These are phyloP conservation scores for Penicillium sumatraense DNA, from an alignment of 2,329 filamentous ascomycete species.

Conservation along the genomic window DNA sequence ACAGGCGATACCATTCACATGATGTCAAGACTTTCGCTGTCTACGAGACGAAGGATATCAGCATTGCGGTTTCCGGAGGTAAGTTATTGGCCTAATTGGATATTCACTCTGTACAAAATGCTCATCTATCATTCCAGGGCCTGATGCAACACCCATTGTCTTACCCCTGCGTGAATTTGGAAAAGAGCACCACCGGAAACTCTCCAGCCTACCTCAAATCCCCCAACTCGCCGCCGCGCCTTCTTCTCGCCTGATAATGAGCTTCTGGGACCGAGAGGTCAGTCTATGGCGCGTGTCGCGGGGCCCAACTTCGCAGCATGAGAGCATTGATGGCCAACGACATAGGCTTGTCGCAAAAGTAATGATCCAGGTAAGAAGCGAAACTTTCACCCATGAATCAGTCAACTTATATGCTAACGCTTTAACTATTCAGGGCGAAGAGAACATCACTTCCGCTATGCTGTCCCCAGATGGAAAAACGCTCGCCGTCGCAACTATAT, in stretches of 20 bases:
- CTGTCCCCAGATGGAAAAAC: conserved; percentile 74
- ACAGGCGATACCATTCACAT: conserved; percentile 85
- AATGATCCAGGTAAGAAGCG: conserved; percentile 55
- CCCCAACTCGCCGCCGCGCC: conserved; percentile 74
- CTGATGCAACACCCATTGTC: conserved; percentile 82
- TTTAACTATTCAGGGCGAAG: conserved; percentile 63
- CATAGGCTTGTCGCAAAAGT: conserved; percentile 68
- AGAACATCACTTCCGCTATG: conserved; percentile 76
- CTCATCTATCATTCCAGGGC: conserved; percentile 60
- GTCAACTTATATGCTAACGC: conserved; percentile 7
- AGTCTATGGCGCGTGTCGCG: conserved; percentile 73
- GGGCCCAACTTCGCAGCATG: conserved; percentile 51
- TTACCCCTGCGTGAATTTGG: conserved; percentile 78
- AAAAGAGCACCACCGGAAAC: conserved; percentile 77
- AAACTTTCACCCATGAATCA: conserved; percentile 34
- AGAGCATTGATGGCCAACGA: conserved; percentile 44
- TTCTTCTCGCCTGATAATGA: conserved; percentile 75
- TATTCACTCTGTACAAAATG: conserved; percentile 9
- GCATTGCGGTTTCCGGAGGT: conserved; percentile 91
- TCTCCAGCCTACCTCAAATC: conserved; percentile 83
- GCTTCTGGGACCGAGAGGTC: conserved; percentile 91
- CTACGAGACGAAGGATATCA: conserved; percentile 82
- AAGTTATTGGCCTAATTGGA: conserved; percentile 35
- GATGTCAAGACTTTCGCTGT: conserved; percentile 94
- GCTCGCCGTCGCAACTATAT: conserved; percentile 75